phyloP scores from a whole-genome alignment of 305 asterid genomes.

The Andrographis paniculata region DNA sequence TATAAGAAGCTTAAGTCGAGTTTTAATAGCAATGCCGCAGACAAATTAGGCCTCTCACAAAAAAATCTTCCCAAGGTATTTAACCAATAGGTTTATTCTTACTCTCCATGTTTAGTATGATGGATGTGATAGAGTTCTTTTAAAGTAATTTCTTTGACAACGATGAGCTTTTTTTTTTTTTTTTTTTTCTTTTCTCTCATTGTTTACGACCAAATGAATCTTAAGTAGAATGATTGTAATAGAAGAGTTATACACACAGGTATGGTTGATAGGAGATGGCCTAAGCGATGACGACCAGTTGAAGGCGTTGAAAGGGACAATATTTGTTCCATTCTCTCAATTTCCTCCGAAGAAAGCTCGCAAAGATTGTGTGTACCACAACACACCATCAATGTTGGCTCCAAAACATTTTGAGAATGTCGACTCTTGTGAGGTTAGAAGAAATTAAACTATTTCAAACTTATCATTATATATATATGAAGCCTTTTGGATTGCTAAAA shows the following conservation, averaged over 20 bases:
- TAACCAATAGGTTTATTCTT: too few relatives aligned
- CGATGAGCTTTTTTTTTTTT: too few relatives aligned
- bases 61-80: constrained; percentile 42
- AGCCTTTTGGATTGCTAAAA: too few relatives aligned
- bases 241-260: constrained; percentile 3
- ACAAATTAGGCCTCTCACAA: constrained; percentile 37
- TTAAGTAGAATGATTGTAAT: too few relatives aligned
- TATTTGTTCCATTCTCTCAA: constrained; percentile 5
- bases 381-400: constrained; percentile 12
- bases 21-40: constrained; percentile 26
- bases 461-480: too few relatives aligned
- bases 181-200: too few relatives aligned
- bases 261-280: constrained; percentile 11
- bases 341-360: constrained; percentile 7
- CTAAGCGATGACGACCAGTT: constrained; percentile 5
- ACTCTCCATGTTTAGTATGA: too few relatives aligned
- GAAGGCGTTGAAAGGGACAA: constrained; percentile 4
- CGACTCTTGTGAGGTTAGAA: constrained; percentile 12
- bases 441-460: background rate
- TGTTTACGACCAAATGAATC: background rate
- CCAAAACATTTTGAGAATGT: constrained; percentile 7
- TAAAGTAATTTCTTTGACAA: background rate
- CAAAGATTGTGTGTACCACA: background rate
- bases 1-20: constrained; percentile 37
- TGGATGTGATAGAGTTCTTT: too few relatives aligned